phyloP scores from a whole-genome alignment of 345 rosid species.

The Trapa incisa region DNA sequence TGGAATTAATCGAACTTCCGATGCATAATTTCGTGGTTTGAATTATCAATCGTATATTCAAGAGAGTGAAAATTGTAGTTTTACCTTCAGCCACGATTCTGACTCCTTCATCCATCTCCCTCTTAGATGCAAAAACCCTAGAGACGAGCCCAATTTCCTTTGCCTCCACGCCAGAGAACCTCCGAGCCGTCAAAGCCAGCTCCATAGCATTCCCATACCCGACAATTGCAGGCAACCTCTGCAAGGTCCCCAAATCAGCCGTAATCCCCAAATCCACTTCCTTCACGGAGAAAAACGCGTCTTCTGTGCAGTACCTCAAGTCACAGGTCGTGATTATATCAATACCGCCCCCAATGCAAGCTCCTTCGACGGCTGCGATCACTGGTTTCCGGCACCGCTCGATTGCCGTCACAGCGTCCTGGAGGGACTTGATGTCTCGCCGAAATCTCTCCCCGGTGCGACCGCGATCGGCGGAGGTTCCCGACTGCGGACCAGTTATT shows the following conservation, averaged over 20 bases:
- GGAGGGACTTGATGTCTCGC: conserved; percentile 45
- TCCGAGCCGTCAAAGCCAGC: conserved; percentile 22
- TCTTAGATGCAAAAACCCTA: conserved; percentile 44
- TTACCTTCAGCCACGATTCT: conserved; percentile 49
- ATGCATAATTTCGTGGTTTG: no score
- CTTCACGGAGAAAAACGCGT: conserved; percentile 58
- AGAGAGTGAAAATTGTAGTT: neutral
- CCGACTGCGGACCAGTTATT: conserved; percentile 8
- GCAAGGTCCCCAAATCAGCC: conserved; percentile 82
- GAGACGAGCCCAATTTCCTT: conserved; percentile 66
- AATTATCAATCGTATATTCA: no score
- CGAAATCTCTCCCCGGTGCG: conserved; percentile 42
- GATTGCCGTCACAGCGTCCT: conserved; percentile 59
- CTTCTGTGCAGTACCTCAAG: conserved; percentile 49
- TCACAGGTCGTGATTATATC: conserved; percentile 61
- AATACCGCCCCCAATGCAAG: conserved; percentile 11
- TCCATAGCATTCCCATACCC: conserved; percentile 49
- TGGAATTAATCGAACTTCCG: no score
- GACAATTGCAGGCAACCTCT: conserved; percentile 63
- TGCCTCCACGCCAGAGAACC: conserved; percentile 54
- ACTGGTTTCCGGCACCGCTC: conserved; percentile 79
- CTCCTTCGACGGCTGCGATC: conserved; percentile 59
- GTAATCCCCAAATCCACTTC: conserved; percentile 74
- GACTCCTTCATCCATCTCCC: conserved; percentile 43
- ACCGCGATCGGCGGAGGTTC: conserved; percentile 26